Evolutionary conservation across 2,329 filamentous ascomycete genomes (phyloP).

Genomic region (Clarireedia sp.): DNA sequence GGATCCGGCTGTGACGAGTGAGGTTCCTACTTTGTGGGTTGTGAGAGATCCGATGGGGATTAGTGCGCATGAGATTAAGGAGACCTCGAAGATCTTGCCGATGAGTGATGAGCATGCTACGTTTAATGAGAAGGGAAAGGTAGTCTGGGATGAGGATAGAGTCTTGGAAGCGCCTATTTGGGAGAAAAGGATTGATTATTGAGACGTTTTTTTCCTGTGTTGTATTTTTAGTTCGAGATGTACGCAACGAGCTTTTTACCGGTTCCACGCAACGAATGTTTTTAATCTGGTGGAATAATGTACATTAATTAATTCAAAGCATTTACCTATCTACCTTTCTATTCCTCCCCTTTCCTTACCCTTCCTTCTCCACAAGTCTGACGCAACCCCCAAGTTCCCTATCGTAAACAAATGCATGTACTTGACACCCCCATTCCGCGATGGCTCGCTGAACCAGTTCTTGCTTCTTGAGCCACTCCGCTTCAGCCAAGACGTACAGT

Average conservation of each 20-base stretch:
- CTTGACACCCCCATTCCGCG: conserved; percentile 47
- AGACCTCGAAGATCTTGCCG: conserved; percentile 61
- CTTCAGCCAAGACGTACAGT: conserved; percentile 51
- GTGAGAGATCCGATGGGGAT: conserved; percentile 68
- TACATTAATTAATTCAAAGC: conserved; percentile 1
- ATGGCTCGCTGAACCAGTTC: conserved; percentile 51
- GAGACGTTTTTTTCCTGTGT: neutral
- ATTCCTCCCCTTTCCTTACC: neutral
- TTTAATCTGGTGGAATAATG: neutral
- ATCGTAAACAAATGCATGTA: conserved; percentile 58
- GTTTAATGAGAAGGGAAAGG: conserved; percentile 61
- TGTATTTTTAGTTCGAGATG: neutral
- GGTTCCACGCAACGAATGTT: neutral
- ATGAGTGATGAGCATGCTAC: conserved; percentile 72
- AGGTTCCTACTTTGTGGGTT: conserved; percentile 69
- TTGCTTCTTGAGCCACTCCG: conserved; percentile 50
- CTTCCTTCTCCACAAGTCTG: conserved; percentile 38
- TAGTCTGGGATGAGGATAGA: conserved; percentile 45
- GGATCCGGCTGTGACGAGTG: conserved; percentile 57
- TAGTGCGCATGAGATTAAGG: conserved; percentile 65
- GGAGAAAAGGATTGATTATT: conserved; percentile 25
- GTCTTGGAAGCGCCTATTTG: conserved; percentile 20
- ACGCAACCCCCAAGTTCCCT: conserved; percentile 46
- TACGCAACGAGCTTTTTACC: neutral
- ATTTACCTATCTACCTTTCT: neutral